Evolutionary conservation across 352 stramenopile genomes (phyloP).

Genomic region (Pythium angustatum): DNA sequence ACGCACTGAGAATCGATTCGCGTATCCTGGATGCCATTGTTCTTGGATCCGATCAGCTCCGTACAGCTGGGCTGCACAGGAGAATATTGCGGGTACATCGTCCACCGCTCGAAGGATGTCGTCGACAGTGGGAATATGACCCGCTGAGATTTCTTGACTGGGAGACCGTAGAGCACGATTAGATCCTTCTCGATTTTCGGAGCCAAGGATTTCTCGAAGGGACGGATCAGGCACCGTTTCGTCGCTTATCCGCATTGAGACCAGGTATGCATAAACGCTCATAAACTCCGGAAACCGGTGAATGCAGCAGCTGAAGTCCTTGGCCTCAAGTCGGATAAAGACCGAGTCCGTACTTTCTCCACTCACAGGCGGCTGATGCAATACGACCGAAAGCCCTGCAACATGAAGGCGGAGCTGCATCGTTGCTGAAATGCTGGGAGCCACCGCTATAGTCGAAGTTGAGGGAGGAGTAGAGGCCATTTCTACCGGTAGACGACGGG

Average conservation of each 20-base stretch:
- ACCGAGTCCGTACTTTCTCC: constrained; percentile 26
- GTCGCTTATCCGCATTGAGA: constrained; percentile 72
- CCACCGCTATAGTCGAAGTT: background rate
- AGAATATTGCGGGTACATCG: constrained; percentile 67
- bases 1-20: constrained; percentile 68
- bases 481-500: constrained; percentile 11
- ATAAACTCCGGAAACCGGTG: constrained; percentile 71
- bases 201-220: constrained; percentile 48
- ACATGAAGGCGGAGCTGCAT: constrained; percentile 81
- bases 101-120: constrained; percentile 61
- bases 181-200: constrained; percentile 10
- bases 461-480: constrained; percentile 17
- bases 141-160: constrained; percentile 3
- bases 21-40: constrained; percentile 80
- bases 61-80: constrained; percentile 74
- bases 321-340: constrained; percentile 63
- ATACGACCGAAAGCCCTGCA: constrained; percentile 60
- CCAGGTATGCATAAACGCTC: constrained; percentile 72
- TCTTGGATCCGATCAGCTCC: constrained; percentile 78
- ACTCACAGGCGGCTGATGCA: constrained; percentile 49
- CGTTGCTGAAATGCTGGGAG: constrained; percentile 28
- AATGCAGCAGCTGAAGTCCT: constrained; percentile 74
- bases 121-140: constrained; percentile 58
- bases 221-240: constrained; percentile 58
- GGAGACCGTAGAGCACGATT: background rate